These are phyloP conservation scores for Lasiosphaeriaceae sp. DNA, from an alignment of 495 filamentous ascomycete genomes.

Conservation along the genomic window DNA sequence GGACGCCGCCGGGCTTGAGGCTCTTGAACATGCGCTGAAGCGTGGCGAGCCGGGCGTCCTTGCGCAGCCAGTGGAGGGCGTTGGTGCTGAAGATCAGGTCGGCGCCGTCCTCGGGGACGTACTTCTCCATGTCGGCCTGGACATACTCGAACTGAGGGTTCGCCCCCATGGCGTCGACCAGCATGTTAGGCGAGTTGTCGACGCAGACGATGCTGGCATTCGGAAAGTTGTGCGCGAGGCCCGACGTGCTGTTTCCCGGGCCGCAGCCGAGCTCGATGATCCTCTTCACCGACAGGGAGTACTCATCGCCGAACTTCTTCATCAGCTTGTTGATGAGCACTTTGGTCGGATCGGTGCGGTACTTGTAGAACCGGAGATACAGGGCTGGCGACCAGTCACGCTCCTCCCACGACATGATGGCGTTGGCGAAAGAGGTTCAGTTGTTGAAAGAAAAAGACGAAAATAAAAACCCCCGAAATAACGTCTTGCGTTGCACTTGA, in stretches of 20 bases:
- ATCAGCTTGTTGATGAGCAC: too few species aligned
- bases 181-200: constrained; percentile 54
- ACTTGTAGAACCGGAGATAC: too few species aligned
- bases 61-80: constrained; percentile 52
- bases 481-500: too few species aligned
- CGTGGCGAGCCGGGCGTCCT: constrained; percentile 36
- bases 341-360: too few species aligned
- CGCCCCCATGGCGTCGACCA: constrained; percentile 37
- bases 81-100: constrained; percentile 54
- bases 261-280: constrained; percentile 57
- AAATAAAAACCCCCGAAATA: too few species aligned
- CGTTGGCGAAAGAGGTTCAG: too few species aligned
- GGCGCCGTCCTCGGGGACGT: constrained; percentile 25
- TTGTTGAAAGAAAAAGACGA: too few species aligned
- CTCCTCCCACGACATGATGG: too few species aligned
- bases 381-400: too few species aligned
- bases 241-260: constrained; percentile 49
- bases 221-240: constrained; percentile 43
- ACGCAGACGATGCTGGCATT: constrained; percentile 43
- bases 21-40: constrained; percentile 38
- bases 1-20: constrained; percentile 40
- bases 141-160: constrained; percentile 33
- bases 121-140: constrained; percentile 38
- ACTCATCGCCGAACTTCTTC: too few species aligned
- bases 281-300: neutral